A percentile compares a stretch with the other conserved stretches of the same genome.
Conservation (phyloP, 257 asterid species). For the Salvia rosmarinus region DNA sequence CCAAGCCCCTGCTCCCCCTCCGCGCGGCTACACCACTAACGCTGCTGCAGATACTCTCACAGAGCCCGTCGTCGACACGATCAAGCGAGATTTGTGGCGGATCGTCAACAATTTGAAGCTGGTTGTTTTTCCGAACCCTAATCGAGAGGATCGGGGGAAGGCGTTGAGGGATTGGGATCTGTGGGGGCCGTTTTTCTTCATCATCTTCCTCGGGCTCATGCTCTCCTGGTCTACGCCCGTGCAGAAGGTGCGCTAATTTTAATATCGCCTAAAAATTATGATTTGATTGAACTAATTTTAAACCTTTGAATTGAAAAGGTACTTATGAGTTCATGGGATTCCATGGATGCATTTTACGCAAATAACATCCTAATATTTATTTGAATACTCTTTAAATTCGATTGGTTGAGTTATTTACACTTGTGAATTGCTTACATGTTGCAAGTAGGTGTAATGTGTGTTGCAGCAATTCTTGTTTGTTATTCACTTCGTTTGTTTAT, state of each 20-base stretch:
- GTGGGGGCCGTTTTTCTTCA: conserved; percentile 88
- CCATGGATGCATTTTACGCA: too few species aligned
- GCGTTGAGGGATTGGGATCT: conserved; percentile 90
- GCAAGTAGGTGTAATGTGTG: too few species aligned
- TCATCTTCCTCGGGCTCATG: conserved; percentile 76
- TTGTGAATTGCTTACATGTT: too few species aligned
- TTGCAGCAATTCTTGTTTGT: too few species aligned
- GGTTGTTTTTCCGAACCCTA: conserved; percentile 83
- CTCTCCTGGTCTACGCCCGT: conserved; percentile 90
- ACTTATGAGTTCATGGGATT: too few species aligned
- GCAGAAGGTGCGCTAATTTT: conserved; percentile 87
- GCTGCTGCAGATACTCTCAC: conserved; percentile 67
- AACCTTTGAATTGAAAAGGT: too few species aligned
- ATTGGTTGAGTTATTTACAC: too few species aligned
- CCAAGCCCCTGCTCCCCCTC: conserved; percentile 41
- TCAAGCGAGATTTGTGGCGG: conserved; percentile 73
- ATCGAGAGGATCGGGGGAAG: conserved; percentile 82
- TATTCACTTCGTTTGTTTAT: too few species aligned
- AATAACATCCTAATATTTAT: too few species aligned
- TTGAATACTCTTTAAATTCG: too few species aligned
- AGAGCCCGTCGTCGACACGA: conserved; percentile 83
- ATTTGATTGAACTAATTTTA: too few species aligned
- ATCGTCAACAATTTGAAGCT: conserved; percentile 78
- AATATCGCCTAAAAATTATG: too few species aligned
- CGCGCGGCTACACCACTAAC: conserved; percentile 34